phyloP scores from a whole-genome alignment of 176 grass and related monocot genomes.

The Puccinellia tenuiflora region DNA sequence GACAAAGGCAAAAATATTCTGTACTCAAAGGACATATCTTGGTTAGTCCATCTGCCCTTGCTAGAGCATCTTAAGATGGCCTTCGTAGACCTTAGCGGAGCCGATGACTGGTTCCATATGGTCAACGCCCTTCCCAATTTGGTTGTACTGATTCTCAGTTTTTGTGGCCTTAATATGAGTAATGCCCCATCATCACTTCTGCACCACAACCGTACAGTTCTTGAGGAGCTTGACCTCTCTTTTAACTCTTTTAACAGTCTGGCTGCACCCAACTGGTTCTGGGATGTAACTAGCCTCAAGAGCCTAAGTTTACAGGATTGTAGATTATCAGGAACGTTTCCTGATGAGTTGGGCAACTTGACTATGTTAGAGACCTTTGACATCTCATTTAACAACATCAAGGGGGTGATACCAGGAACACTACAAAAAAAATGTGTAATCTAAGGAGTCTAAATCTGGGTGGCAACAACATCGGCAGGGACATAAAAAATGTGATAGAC shows the following conservation, averaged over 20 bases:
- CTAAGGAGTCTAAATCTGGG: background rate
- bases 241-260: background rate
- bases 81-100: fast-evolving
- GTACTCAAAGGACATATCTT: conserved; percentile 20
- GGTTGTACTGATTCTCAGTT: background rate
- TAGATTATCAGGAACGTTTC: background rate
- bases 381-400: background rate
- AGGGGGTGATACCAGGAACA: background rate
- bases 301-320: background rate
- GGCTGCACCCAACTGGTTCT: background rate
- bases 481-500: background rate
- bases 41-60: background rate
- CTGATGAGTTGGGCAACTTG: background rate
- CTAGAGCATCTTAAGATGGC: conserved; percentile 29
- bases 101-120: background rate
- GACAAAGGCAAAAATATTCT: too few relatives aligned
- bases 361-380: background rate
- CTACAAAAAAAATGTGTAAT: background rate
- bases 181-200: background rate
- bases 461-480: background rate
- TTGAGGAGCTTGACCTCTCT: background rate
- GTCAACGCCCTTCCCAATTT: background rate
- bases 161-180: background rate
- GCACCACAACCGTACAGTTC: background rate
- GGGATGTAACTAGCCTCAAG: background rate